A percentile compares a stretch with the other conserved stretches of the same genome.
Evolutionary conservation across 805 yeast genomes (phyloP).

Genomic region (Kockiozyma suomiensis): DNA sequence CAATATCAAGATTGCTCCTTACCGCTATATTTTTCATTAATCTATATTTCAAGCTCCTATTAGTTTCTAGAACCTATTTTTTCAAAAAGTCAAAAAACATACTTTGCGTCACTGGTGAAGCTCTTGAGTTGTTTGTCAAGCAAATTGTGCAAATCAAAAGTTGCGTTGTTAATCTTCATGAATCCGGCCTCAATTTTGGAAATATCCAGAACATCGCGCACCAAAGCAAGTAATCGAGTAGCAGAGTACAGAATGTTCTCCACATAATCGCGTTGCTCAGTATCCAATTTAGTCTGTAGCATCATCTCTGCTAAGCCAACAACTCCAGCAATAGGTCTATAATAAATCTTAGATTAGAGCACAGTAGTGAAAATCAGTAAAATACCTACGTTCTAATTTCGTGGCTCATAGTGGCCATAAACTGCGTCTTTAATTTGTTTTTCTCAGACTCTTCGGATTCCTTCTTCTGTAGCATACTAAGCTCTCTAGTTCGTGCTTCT

Average conservation of each 20-base stretch:
- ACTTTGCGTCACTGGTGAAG: not conserved
- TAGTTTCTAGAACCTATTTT: no score
- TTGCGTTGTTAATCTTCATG: slow-evolving; percentile 5
- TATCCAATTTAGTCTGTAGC: slow-evolving; percentile 1
- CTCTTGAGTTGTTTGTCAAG: slow-evolving; percentile 1
- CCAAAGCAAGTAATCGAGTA: slow-evolving; percentile 5
- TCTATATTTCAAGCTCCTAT: no score
- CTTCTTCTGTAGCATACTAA: slow-evolving; percentile 5
- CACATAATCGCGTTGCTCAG: slow-evolving; percentile 15
- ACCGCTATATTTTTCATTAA: slow-evolving; percentile 4
- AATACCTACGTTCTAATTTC: slow-evolving; percentile 16
- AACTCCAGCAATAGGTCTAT: slow-evolving; percentile 22
- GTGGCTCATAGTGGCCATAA: slow-evolving; percentile 25
- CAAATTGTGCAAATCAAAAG: slow-evolving; percentile 12
- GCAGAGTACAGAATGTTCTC: slow-evolving; percentile 15
- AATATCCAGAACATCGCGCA: slow-evolving; percentile 21
- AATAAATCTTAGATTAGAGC: not conserved
- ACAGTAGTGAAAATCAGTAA: not conserved
- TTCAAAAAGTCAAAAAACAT: not conserved
- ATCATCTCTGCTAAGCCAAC: slow-evolving; percentile 18
- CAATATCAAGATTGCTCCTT: not conserved
- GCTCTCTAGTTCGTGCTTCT: slow-evolving; percentile 15
- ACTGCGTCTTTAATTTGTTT: slow-evolving; percentile 16
- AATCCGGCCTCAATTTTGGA: slow-evolving; percentile 18
- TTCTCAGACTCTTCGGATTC: slow-evolving; percentile 17